Evolutionary conservation across 169 alveolate species (phyloP), one percentile per base, ranked within the genome.

Genomic region (Cryptosporidium canis): DNA sequence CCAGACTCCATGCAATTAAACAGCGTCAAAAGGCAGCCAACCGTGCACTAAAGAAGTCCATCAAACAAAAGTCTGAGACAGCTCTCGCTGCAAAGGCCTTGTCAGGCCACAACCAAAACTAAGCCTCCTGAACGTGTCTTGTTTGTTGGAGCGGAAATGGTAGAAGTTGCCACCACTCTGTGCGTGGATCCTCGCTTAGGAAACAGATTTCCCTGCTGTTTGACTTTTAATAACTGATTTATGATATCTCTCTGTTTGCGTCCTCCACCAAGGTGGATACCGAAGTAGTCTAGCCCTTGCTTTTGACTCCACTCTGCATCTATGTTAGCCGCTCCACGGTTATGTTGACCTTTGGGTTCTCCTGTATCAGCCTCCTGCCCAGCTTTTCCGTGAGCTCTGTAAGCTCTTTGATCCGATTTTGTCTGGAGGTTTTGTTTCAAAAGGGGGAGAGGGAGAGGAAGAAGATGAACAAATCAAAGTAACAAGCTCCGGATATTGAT

Each of bases 21-120:
- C 51, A 77, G 45, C 71, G 65, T 41, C 87, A 77, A 77, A 77
- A 77, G 72, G 77, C 61, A 21, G 77, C 77, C 9, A 77, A 77
- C 39, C 87, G 87, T 61, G 87, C 87, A 21, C 71, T 77, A n/a
- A 77, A 77, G 72, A 77, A 77, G 27, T 58, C 87, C n/a, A 77
- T 77, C 3, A 77, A 77, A 61, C 84, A 70, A 18, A 77, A 77
- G 45, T 77, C 87, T 55, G 77, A 77, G 24, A 55, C 51, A 14
- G 55, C 87, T 18, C 56, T 77, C n/a, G 87, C 87, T 33, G 87
- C 87, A 24, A 77, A 55, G 65, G 72, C 87, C 44, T 27, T 77
- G 21, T 77, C 87, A 39, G 87, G 87, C 33, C 87, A 33, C 51
- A 77, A 77, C 47, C 87, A 77, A 77, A 77, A 77, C 51, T 77